Base-by-base conservation (phyloP, 768 basidiomycete species). In the Amanita fuliginea region DNA sequence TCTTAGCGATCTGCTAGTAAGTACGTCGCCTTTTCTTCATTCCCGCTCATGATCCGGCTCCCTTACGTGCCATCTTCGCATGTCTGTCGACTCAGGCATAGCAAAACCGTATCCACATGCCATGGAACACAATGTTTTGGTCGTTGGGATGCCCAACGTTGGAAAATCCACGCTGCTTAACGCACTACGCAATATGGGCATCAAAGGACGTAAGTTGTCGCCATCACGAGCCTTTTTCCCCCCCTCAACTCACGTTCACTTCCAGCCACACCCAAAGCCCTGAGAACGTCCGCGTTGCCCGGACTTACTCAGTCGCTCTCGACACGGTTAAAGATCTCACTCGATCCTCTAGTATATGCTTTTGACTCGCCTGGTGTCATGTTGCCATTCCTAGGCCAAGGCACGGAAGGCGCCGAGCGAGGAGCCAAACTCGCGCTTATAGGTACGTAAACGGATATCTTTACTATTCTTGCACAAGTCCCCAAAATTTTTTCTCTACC, bases 61-160 rank as follows among this genome's bases (percentile, higher is more conserved):
- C 35, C 10, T 18, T 7, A 19, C n/a, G 30, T 36, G 34, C 47
- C 42, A 14, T 18, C 10, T 18, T 33, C 40, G 51, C 52, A 45
- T 52, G 54, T 53, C 24, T 43, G n/a, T n/a, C n/a, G n/a, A 11
- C 34, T 6, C 52, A 90, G 86, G 78, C 57, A 74, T 88, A 56
- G 84, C 86, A 28, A 79, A 78, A 57, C 70, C 72, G 36, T 75
- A 82, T 60, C 79, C 79, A 45, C 77, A 87, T 54, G 74, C 79
- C 42, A 78, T 81, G 57, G 86, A 86, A 61, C 67, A 90, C 56
- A 92, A 93, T 57, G 84, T 97, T 6, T 75, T 97, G 2, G 91
- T 98, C 19, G 83, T 96, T 51, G 96, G 96, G 19, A 98, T 99
- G 95, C 96, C 96, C 14, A 98, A 98, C 63, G 92, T 97, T 42